Conservation (phyloP, 1,139 yeast genomes). For the Kodamaea sp. region DNA sequence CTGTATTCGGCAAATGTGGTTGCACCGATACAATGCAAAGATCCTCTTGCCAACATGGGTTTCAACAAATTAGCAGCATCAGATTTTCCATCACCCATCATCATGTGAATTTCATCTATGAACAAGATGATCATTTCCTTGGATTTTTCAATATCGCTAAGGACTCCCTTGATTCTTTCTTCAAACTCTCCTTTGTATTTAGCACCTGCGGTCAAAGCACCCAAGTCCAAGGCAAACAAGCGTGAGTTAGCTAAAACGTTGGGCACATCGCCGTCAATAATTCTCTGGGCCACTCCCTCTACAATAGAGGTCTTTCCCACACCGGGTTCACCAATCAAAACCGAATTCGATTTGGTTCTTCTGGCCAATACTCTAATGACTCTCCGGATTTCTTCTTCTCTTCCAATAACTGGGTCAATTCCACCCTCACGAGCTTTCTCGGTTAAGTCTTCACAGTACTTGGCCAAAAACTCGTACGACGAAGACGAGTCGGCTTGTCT, state of each 20-base stretch:
- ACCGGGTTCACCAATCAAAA: constrained; percentile 98
- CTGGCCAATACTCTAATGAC: constrained; percentile 93
- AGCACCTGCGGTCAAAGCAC: constrained; percentile 97
- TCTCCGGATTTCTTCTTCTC: constrained; percentile 96
- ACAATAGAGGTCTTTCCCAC: constrained; percentile 98
- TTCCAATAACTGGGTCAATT: constrained; percentile 96
- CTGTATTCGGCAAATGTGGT: constrained; percentile 95
- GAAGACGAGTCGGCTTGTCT: constrained; percentile 91
- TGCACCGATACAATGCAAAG: constrained; percentile 97
- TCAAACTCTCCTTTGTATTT: constrained; percentile 98
- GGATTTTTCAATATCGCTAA: constrained; percentile 89
- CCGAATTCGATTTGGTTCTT: constrained; percentile 94
- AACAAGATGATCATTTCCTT: constrained; percentile 83
- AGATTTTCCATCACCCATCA: constrained; percentile 94
- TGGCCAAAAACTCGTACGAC: constrained; percentile 77
- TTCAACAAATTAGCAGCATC: constrained; percentile 96
- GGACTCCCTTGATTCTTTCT: constrained; percentile 94
- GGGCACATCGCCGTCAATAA: constrained; percentile 94
- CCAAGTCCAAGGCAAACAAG: constrained; percentile 85
- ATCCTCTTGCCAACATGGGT: constrained; percentile 97
- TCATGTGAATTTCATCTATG: constrained; percentile 97
- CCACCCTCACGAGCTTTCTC: constrained; percentile 92
- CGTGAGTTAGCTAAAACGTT: constrained; percentile 77
- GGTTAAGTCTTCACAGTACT: constrained; percentile 92
- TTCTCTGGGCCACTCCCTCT: constrained; percentile 98